These are phyloP conservation scores for Entomortierella beljakovae DNA, from an alignment of 192 early-diverging fungal genomes.

Conservation along the genomic window DNA sequence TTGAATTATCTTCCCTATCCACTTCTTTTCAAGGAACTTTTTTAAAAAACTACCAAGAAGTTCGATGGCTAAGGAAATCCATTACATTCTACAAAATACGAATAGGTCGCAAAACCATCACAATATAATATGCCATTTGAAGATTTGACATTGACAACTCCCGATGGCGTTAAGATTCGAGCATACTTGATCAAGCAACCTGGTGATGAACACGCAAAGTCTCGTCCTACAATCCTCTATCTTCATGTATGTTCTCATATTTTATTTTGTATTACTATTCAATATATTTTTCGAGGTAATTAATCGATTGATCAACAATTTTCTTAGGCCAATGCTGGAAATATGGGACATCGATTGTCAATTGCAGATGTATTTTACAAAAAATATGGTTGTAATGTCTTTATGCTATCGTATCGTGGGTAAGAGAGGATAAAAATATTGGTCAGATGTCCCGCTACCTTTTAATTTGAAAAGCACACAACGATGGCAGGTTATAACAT, in stretches of 20 bases:
- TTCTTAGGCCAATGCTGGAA: slow-evolving; percentile 94
- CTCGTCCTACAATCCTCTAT: slow-evolving; percentile 84
- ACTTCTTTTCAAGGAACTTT: not conserved
- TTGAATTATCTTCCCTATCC: too few species aligned
- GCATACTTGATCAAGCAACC: slow-evolving; percentile 81
- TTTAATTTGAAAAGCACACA: not conserved
- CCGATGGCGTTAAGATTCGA: slow-evolving; percentile 83
- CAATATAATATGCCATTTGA: slow-evolving; percentile 73
- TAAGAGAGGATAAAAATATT: slow-evolving; percentile 41
- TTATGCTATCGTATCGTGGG: slow-evolving; percentile 99
- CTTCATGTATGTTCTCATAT: slow-evolving; percentile 72
- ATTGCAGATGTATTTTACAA: slow-evolving; percentile 83
- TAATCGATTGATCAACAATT: not conserved
- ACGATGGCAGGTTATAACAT: not conserved
- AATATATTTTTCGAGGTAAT: not conserved
- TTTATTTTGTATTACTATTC: not conserved
- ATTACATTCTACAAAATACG: too few species aligned
- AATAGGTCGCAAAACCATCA: slow-evolving; percentile 76
- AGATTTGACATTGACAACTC: slow-evolving; percentile 77
- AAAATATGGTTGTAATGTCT: slow-evolving; percentile 82
- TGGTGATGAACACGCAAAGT: slow-evolving; percentile 63
- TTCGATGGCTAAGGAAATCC: too few species aligned
- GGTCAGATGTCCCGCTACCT: not conserved
- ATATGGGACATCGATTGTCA: slow-evolving; percentile 97
- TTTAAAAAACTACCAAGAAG: not conserved